These are phyloP conservation scores for Stemphylium vesicarium DNA, from an alignment of 2,329 filamentous ascomycete genomes.

Conservation along the genomic window DNA sequence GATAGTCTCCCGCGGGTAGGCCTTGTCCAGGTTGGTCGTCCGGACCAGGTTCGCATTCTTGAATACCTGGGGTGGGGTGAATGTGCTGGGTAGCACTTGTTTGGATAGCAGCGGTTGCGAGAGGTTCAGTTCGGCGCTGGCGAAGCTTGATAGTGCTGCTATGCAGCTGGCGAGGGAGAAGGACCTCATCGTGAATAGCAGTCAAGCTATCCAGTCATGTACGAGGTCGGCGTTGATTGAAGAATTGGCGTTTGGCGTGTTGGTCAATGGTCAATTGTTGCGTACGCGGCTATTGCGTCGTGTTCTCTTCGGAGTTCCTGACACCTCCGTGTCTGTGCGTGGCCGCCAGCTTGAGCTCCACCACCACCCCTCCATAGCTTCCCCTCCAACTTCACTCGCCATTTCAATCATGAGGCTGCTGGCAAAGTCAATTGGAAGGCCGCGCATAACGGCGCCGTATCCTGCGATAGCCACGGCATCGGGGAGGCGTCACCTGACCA, in stretches of 20 bases:
- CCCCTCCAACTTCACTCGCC: constrained; percentile 5
- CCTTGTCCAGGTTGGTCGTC: constrained; percentile 90
- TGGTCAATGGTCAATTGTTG: constrained; percentile 20
- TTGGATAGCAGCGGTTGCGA: constrained; percentile 62
- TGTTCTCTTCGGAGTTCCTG: constrained; percentile 45
- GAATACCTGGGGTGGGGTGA: constrained; percentile 88
- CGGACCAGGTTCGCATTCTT: constrained; percentile 92
- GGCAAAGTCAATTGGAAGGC: constrained; percentile 23
- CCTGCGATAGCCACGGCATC: neutral
- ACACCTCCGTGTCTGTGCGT: constrained; percentile 29
- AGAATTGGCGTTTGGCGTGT: constrained; percentile 11
- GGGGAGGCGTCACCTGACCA: constrained; percentile 40
- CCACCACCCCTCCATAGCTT: constrained; percentile 16
- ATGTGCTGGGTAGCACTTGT: constrained; percentile 59
- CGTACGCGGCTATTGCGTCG: constrained; percentile 45
- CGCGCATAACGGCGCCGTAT: constrained; percentile 14
- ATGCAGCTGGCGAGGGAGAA: constrained; percentile 50
- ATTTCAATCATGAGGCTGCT: constrained; percentile 36
- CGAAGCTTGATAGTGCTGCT: constrained; percentile 67
- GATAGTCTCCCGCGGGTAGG: constrained; percentile 85
- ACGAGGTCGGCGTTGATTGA: constrained; percentile 24
- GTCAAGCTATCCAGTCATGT: constrained; percentile 42
- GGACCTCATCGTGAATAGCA: constrained; percentile 50
- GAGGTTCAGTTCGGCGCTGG: constrained; percentile 63
- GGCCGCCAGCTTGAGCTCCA: constrained; percentile 22